phyloP scores from a whole-genome alignment of 2,329 filamentous ascomycete genomes.

The Rhynchosporium graminicola region DNA sequence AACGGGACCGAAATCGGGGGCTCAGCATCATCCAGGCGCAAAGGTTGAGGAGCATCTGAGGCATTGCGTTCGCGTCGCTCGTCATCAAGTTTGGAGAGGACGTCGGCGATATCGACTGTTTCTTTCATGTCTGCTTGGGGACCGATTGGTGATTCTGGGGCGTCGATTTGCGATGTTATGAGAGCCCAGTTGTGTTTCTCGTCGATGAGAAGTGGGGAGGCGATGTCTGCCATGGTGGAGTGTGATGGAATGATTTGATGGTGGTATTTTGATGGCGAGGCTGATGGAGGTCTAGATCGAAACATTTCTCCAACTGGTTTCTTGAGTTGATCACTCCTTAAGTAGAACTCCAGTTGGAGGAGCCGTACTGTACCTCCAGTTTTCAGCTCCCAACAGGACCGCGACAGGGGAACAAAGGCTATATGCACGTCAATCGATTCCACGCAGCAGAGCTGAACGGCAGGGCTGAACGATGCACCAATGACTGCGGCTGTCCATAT shows the following conservation, averaged over 20 bases:
- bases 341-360: neutral
- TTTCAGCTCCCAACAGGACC: neutral
- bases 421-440: constrained; percentile 1
- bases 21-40: neutral
- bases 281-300: neutral
- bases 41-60: neutral
- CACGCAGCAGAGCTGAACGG: constrained; percentile 1
- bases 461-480: neutral
- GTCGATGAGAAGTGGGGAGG: neutral
- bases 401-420: neutral
- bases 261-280: neutral
- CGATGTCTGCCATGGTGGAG: neutral
- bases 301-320: neutral
- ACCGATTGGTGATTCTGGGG: neutral
- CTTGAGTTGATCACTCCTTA: neutral
- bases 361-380: neutral
- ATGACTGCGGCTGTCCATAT: neutral
- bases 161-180: neutral
- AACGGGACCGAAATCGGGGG: neutral
- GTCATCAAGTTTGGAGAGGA: neutral
- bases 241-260: neutral
- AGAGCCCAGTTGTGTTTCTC: neutral
- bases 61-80: neutral
- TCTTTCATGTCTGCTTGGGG: constrained; percentile 1
- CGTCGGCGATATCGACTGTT: neutral